These are phyloP conservation scores for Yamadazyma kitorensis DNA, from an alignment of 805 yeast species.

Conservation along the genomic window DNA sequence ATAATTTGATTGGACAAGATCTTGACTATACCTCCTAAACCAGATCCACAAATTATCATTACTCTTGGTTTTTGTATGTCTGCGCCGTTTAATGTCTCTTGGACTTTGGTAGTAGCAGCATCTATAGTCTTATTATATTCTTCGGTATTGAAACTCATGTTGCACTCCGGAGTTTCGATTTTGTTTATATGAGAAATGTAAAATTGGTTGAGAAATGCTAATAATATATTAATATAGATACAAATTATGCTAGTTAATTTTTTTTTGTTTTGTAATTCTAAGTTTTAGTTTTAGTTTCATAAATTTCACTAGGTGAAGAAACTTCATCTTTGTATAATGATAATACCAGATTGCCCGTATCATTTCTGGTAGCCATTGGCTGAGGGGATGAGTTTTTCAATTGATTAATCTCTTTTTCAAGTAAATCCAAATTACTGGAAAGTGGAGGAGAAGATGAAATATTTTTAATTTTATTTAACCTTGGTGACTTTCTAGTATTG, in stretches of 20 bases:
- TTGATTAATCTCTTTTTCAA: slow-evolving; percentile 20
- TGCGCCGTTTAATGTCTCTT: not conserved
- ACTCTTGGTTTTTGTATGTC: slow-evolving; percentile 48
- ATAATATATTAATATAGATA: not conserved
- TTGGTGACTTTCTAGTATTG: slow-evolving; percentile 22
- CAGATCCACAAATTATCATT: slow-evolving; percentile 91
- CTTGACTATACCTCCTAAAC: slow-evolving; percentile 81
- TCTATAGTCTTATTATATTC: slow-evolving; percentile 9
- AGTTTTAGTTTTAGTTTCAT: slow-evolving; percentile 6
- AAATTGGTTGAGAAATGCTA: no score
- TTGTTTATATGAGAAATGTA: no score
- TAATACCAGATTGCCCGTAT: slow-evolving; percentile 31
- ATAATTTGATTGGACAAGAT: slow-evolving; percentile 44
- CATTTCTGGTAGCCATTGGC: slow-evolving; percentile 31
- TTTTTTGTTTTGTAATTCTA: slow-evolving; percentile 7
- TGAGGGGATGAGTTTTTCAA: slow-evolving; percentile 29
- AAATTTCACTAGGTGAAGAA: slow-evolving; percentile 12
- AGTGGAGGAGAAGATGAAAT: slow-evolving; percentile 30
- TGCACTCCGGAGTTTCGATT: no score
- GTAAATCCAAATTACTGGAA: slow-evolving; percentile 15
- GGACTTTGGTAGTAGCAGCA: slow-evolving; percentile 8
- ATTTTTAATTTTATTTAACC: slow-evolving; percentile 19
- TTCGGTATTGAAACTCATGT: slow-evolving; percentile 10
- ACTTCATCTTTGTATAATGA: slow-evolving; percentile 13
- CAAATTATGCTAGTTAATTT: no score